phyloP scores from a whole-genome alignment of 768 basidiomycete species.

The Lentinula detonsa region DNA sequence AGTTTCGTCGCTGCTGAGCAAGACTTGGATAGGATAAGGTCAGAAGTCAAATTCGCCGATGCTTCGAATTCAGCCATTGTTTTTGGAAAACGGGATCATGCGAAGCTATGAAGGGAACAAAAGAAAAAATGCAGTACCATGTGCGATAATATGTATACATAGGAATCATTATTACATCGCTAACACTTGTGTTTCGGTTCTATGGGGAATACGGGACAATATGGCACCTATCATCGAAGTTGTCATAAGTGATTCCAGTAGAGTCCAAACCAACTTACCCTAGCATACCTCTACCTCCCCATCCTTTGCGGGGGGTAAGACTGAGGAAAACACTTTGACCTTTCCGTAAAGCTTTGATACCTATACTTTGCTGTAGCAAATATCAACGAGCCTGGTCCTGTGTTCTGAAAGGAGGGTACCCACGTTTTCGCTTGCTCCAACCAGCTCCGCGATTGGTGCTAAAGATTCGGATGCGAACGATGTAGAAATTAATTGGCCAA shows the following conservation, averaged over 20 bases:
- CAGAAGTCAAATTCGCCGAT: neutral
- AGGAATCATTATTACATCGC: neutral
- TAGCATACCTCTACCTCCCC: conserved; percentile 84
- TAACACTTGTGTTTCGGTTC: neutral
- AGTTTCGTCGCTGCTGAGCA: conserved; percentile 32
- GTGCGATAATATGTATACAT: neutral
- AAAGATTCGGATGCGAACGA: conserved; percentile 53
- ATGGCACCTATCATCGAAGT: conserved; percentile 41
- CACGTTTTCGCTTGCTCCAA: conserved; percentile 75
- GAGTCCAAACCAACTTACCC: conserved; percentile 45
- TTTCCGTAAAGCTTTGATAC: conserved; percentile 51
- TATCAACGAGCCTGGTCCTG: neutral
- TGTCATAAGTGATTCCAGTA: conserved; percentile 2
- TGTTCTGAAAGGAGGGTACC: conserved; percentile 17
- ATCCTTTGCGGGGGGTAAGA: conserved; percentile 67
- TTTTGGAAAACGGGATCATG: neutral
- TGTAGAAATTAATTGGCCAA: conserved; percentile 53
- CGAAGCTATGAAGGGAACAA: neutral
- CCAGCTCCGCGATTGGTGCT: conserved; percentile 67
- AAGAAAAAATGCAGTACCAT: neutral
- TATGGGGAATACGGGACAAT: conserved; percentile 44
- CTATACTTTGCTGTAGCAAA: conserved; percentile 45
- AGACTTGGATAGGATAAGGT: conserved; percentile 22
- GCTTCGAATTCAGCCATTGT: neutral
- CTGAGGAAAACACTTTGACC: conserved; percentile 39